These are phyloP conservation scores for Geranium brycei DNA, from an alignment of 345 rosid genomes.

Conservation along the genomic window DNA sequence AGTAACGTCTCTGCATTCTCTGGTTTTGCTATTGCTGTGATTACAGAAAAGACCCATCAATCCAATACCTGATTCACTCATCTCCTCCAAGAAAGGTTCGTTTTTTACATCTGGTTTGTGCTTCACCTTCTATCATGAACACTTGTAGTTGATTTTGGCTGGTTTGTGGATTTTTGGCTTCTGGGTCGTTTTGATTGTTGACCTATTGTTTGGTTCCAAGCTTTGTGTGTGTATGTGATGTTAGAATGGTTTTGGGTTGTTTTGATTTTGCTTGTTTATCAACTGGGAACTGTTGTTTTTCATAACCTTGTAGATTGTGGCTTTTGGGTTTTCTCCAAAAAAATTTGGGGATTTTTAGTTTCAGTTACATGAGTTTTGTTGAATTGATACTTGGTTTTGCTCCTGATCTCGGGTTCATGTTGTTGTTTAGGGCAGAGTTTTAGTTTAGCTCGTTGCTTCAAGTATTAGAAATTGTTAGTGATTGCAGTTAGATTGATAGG, in stretches of 20 bases:
- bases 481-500: neutral
- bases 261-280: no score
- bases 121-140: neutral
- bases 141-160: neutral
- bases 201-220: neutral
- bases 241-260: neutral
- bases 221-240: neutral
- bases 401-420: no score
- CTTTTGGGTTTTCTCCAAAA: no score
- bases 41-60: neutral
- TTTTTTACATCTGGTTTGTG: neutral
- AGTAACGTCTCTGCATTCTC: neutral
- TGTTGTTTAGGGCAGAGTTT: no score
- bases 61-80: neutral
- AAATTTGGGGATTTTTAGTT: no score
- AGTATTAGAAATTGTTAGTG: neutral
- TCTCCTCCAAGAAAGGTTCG: neutral
- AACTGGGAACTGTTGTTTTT: no score
- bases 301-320: no score
- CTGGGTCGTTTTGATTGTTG: neutral
- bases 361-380: no score
- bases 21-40: neutral
- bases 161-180: neutral
- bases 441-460: no score
- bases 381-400: no score